Base-by-base conservation (phyloP, 805 yeast genomes). In the Tetrapisispora arboricola region DNA sequence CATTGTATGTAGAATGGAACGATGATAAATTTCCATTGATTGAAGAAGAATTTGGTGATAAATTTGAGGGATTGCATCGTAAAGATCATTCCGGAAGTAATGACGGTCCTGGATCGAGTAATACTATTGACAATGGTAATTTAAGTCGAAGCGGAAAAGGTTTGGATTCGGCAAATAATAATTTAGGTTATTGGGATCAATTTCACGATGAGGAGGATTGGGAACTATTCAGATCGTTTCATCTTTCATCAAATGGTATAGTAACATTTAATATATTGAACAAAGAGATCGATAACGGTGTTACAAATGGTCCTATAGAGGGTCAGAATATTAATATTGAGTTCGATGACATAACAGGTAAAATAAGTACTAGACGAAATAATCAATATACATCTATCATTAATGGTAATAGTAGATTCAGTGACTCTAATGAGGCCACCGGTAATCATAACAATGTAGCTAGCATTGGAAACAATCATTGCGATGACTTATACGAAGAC, bases 151-250 rank as follows among this genome's bases (percentile, higher is more conserved):
- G 7, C 33, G 37, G 31, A 22, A 29, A 32, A 6, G 32, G 41
- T 37, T 6, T 27, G 16, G 34, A 32, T 12, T 21, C 17, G 5
- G 20, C 29, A 6, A 16, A 16, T 28, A 32, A 29, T 18, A 26
- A 38, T 12, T 47, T 49, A 34, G 50, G 48, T 15, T 58, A 50
- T 36, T 58, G 63, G 63, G 61, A 56, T 32, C 49, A 46, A 30
- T 58, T 56, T 32, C 55, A 56, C 36, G 61, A 55, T 28, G 61
- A 57, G 37, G 61, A 55, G 9, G 55, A 53, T 37, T 57, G 61
- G 59, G 49, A 50, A 32, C 42, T 53, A 1, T 58, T 58, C 38
- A 51, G 51, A 30, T 43, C 46, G 11, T 40, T 46, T 22, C 48
- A 50, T 32, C 39, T 49, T 24, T 59, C 55, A 32, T 46, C 57